Base-by-base conservation (phyloP, 2,329 filamentous ascomycete genomes). In the Arachnopeziza araneosa region DNA sequence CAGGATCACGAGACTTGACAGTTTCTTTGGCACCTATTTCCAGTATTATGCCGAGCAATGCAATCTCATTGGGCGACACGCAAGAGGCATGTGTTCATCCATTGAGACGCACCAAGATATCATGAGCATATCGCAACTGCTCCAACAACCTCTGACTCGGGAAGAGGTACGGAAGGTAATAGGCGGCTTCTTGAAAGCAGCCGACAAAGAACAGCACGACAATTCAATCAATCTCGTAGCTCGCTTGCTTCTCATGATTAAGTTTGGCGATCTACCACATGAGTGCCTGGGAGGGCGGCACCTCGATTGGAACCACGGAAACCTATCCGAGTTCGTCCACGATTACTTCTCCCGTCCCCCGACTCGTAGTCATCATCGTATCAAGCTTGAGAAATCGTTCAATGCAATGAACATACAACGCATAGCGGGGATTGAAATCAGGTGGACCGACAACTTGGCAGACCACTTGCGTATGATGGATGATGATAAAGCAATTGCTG, bases 381-480 rank as follows among this genome's bases (percentile, higher is more conserved):
- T 61, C 8, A 63, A 60, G 60, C 57, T 58, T 36, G 58, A 30
- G 26, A 60, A 49, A 61, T 56, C 60, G 5, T 70, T 71, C 55
- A 67, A 63, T 14, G 68, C 68, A 8, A 58, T 60, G 23, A 70
- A 67, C 24, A 24, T 75, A 1, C 64, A 64, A 21, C 60, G 60
- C 0, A 73, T 78, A 14, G 75, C 69, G 0, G 76, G 77, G 0
- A 67, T 79, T 14, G 49, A 72, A 19, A 67, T 74, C 9, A 59
- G 63, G 10, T 75, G 72, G 68, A 79, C 77, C 0, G 66, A 70
- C 24, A 77, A 79, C 51, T 60, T 79, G 4, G 65, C 72, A 0
- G 75, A 78, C 57, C 77, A 79, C 60, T 67, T 79, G 2, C 71
- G 71, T 1, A 54, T 79, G 32, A 70, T 63, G 0, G 73, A 77